Conservation (phyloP, 805 yeast genomes). For the Suhomyces tanzawaensis region DNA sequence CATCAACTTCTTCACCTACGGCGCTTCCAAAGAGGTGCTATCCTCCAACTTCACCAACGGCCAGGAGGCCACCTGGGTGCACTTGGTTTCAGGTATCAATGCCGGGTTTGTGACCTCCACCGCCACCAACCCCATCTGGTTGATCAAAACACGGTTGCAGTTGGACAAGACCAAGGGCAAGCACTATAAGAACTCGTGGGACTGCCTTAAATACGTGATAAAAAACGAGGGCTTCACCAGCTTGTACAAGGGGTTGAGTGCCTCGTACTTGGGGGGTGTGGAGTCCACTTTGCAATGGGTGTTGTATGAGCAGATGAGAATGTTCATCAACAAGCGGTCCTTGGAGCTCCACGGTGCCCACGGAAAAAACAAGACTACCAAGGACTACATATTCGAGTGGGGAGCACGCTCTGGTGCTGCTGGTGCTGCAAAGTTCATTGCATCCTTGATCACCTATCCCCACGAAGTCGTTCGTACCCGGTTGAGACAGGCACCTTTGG, state of each 20-base stretch:
- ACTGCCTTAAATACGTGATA: conserved; percentile 70
- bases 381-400: conserved; percentile 82
- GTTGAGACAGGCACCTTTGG: conserved; percentile 85
- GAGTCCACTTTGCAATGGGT: conserved; percentile 97
- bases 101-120: conserved; percentile 96
- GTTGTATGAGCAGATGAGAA: conserved; percentile 90
- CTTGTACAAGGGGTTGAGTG: conserved; percentile 86
- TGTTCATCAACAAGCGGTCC: conserved; percentile 54
- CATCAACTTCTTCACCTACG: conserved; percentile 93
- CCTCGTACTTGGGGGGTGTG: conserved; percentile 88
- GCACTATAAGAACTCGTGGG: conserved; percentile 78
- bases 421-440: conserved; percentile 91
- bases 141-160: conserved; percentile 91
- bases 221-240: conserved; percentile 77
- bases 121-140: conserved; percentile 97
- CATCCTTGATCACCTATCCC: conserved; percentile 91
- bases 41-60: conserved; percentile 66
- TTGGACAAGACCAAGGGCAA: conserved; percentile 71
- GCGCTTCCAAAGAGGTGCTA: conserved; percentile 82
- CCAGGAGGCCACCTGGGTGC: conserved; percentile 79
- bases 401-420: conserved; percentile 96
- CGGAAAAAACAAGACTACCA: conserved; percentile 33
- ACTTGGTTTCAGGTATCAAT: conserved; percentile 76
- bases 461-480: conserved; percentile 97
- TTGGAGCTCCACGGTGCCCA: conserved; percentile 32